phyloP scores from a whole-genome alignment of 371 early-diverging fungal genomes.

The Zopfochytrium polystomum region DNA sequence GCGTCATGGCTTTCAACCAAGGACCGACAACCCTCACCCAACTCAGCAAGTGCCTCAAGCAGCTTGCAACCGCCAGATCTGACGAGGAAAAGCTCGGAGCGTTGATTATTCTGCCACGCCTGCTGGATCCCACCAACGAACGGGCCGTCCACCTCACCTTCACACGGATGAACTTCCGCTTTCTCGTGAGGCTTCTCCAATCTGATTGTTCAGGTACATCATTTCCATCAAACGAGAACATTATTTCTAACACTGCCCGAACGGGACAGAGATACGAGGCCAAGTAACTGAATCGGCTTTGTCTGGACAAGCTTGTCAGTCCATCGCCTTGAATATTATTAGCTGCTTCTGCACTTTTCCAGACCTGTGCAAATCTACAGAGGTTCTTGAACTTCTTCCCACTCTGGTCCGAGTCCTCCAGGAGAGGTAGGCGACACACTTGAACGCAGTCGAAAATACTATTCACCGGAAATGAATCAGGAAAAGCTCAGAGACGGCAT shows the following conservation, averaged over 20 bases:
- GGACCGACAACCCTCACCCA: background rate
- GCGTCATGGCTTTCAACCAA: background rate
- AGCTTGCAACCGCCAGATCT: slow-evolving; percentile 1
- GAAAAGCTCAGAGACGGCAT: too few relatives aligned
- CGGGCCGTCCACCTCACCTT: slow-evolving; percentile 8
- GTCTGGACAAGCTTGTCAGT: background rate
- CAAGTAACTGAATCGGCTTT: background rate
- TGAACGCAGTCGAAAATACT: too few relatives aligned
- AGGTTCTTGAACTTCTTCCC: too few relatives aligned
- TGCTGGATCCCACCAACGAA: slow-evolving; percentile 18
- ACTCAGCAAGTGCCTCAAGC: slow-evolving; percentile 13
- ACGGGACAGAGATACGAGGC: background rate
- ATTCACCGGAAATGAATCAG: too few relatives aligned
- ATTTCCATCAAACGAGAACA: too few relatives aligned
- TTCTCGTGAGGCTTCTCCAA: slow-evolving; percentile 18
- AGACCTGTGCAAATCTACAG: slow-evolving; percentile 1
- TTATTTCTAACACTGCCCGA: too few relatives aligned
- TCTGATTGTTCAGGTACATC: background rate
- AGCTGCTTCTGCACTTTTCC: slow-evolving; percentile 4
- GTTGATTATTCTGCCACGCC: slow-evolving; percentile 20
- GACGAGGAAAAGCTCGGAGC: slow-evolving; percentile 31
- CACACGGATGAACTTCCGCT: slow-evolving; percentile 27
- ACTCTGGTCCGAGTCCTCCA: too few relatives aligned
- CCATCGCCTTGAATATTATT: background rate
- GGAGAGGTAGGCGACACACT: too few relatives aligned